Base-by-base conservation (phyloP, 75 land plant genomes). In the Pinus taeda region DNA sequence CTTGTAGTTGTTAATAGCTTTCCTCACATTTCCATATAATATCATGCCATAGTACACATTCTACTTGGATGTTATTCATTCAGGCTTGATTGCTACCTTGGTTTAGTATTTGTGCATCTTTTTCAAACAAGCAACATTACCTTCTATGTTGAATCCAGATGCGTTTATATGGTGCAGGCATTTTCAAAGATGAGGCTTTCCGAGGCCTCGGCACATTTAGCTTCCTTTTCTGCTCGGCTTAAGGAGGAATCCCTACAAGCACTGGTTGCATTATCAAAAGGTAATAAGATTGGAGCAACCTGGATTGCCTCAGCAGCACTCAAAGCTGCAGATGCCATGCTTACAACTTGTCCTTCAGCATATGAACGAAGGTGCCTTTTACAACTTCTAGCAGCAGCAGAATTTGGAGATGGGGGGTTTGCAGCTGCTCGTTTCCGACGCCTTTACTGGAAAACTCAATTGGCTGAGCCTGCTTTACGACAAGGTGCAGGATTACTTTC, bases 381-480 rank as follows among this genome's bases (percentile, higher is more conserved):
- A 63, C 89, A 95, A 81, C 91, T 97, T 62, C 93, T 97, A 73
- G 84, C 99, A 65, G 92, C 85, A 24, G 89, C 96, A 77, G 98
- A 97, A 82, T 97, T 97, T 91, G 99, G 92, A 66, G 99, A 95
- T 87, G 98, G 98, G 76, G 98, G 99, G 36, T 74, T 83, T 80
- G 86, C 95, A 64, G 87, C 91, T 17, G 76, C 89, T 61, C 82
- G 80, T 33, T 97, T 87, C 75, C 87, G 92, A 30, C 85, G 84
- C 72, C 75, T 82, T 37, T 93, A 90, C 83, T 95, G 99, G 99
- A 97, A 95, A 80, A 90, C 93, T 36, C 86, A 94, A 79, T 73
- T 96, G 67, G 95, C 97, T 70, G 99, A 94, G 67, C 97, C 99
- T 63, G 83, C 88, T 36, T 74, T 94, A 53, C 86, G 91, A 21